Base-by-base conservation (phyloP, 164 flowering plant species). In the Piper longum region DNA sequence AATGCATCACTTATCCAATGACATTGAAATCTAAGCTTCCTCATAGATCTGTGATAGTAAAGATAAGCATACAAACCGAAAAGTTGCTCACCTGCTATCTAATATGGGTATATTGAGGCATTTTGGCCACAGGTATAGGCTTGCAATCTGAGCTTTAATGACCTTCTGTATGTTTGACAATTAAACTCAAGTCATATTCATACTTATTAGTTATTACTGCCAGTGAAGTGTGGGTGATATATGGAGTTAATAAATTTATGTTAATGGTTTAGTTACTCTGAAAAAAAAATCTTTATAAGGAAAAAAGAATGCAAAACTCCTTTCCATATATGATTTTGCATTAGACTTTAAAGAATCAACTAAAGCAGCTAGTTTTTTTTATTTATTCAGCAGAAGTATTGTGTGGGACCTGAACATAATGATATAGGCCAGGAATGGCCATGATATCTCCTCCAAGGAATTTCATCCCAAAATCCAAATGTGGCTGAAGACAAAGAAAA, bases 341-440 rank as follows among this genome's bases (percentile, higher is more conserved):
- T 48, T 48, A 48, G 14, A 48, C 12, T 48, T 48, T 48, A 48
- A 48, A 48, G 52, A 48, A 48, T 48, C 52, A 48, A 4, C 52
- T 48, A 48, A 48, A 26, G 36, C 36, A 26, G 12, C 52, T 48
- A 12, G 18, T 13, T 39, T 18, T 48, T 44, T 13, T 39, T 18
- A 26, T 44, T 51, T 54, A 56, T 41, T 5, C 52, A 41, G 18
- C 42, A 1, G 5, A 57, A 56, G 41, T 66, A 66, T 55, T 59
- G 69, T 64, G 43, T 44, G 69, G 75, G 74, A 93, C 97, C 97
- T 90, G 96, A 70, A 85, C 76, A 72, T 61, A 76, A 40, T 60
- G 82, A 74, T 90, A 85, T 5, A 93, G 71, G 52, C 92, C 95
- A 42, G 99, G 99, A 62, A 93, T 83, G 60, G 96, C 76, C 99